Base-by-base conservation (phyloP, 2,329 filamentous ascomycete species). In the Stachybotrys chartarum region DNA sequence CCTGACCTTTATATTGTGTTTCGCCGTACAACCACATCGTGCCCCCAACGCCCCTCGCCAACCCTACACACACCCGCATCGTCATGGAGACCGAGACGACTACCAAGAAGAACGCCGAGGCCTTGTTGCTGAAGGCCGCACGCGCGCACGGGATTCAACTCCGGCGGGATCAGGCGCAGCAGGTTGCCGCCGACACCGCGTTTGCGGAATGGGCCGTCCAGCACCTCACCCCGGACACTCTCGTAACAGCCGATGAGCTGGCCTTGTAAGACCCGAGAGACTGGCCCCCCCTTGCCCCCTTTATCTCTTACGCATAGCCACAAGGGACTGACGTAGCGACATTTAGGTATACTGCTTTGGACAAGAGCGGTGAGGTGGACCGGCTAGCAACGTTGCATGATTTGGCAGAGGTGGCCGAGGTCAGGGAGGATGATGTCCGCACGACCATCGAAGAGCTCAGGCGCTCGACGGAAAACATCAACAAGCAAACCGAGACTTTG, bases 401-500 rank as follows among this genome's bases (percentile, higher is more conserved):
- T 59, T 60, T 79, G n/a, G 71, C 74, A 5, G 63, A 72, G 35
- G 69, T 79, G 39, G 78, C 77, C 54, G 76, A 80, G 6, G 68
- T 87, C 50, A 71, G 75, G 14, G 84, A 88, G 56, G 72, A 79
- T 30, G 84, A 88, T 53, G 73, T 90, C 55, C 75, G 75, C 54
- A 68, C 73, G 46, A 86, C 87, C 16, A 83, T 88, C 52, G 76
- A 80, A 3, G 81, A 86, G 54, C 73, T 91, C n/a, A 77, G 81
- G 57, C 75, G 75, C 44, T 88, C 86, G 1, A 89, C 87, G 1
- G 77, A 77, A 17, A 79, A 78, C 17, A 87, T 90, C 31, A 76
- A 81, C 58, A 80, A 80, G 67, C 86, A 90, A 64, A 84, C 79
- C 31, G 81, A 84, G 63, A 74, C 78, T 0, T 66, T 90, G 17